Base-by-base conservation (phyloP, 305 asterid genomes). In the Ajuga reptans region DNA sequence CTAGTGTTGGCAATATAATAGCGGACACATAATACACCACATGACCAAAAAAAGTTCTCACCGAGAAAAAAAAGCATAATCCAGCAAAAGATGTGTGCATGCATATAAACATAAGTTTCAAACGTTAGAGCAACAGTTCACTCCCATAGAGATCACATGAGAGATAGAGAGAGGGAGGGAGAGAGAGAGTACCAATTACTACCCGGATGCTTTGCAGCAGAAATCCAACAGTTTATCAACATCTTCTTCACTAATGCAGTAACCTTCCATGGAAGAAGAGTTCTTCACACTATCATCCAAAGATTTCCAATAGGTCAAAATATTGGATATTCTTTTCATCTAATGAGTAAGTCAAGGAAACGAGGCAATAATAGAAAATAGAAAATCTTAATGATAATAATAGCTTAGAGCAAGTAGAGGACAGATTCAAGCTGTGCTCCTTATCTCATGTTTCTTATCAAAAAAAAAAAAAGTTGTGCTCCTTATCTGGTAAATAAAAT, bases 181-280 rank as follows among this genome's bases (percentile, higher is more conserved):
- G n/a, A 53, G 33, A 52, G 9, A 59, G 18, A 47, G 55, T n/a
- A 21, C 41, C 10, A 14, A 46, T 37, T 49, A 62, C 47, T 70
- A 76, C 81, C 81, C 54, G 51, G 68, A 69, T 69, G 79, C 76
- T 72, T 80, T 77, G 72, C 42, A n/a, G 73, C 89, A 85, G 77
- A 31, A 63, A 51, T 68, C 69, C 79, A 86, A 78, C 79, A 90
- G 73, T 73, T 84, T 88, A 64, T 86, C 85, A 55, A 85, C 89
- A 65, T 79, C 84, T 66, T 69, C 87, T 70, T 85, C 84, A 78
- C 59, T 81, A 73, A 87, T 70, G 78, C 59, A 42, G 75, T 64
- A 27, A 49, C 61, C 85, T 66, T 76, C 84, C 72, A 16, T 68
- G 66, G 71, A 72, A 64, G 72, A 63, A 47, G 69, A 18, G 57